Evolutionary conservation across 2,329 filamentous ascomycete genomes (phyloP), one percentile per base, ranked within the genome.

Genomic region (Claviceps capensis): DNA sequence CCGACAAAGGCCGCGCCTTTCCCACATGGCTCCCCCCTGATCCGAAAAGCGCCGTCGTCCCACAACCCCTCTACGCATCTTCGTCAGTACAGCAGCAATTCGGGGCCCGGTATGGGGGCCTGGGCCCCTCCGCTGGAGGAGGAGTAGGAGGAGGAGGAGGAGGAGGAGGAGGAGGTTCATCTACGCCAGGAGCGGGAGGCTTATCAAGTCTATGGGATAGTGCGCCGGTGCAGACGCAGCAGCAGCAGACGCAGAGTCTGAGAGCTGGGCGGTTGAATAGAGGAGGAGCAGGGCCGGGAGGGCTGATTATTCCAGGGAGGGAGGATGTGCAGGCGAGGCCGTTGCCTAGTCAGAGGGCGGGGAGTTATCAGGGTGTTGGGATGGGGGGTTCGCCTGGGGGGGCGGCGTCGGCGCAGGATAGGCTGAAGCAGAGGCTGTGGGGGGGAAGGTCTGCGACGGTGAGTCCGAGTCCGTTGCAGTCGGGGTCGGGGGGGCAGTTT

Each of bases 21-120:
- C 93, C 93, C 1, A 70, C 75, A 59, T 97, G 93, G 91, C 82
- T 97, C 7, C 88, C 90, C 7, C 83, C 87, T 5, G 88, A 95
- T 66, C 90, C 88, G n/a, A 91, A 34, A 88, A 68, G 30, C 30
- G 5, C 30, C 30, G 30, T 16, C 45, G 17, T 77, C 37, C 67
- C 71, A 47, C 72, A 76, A 57, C 66, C 79, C 53, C 65, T 81
- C 55, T 74, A 79, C 67, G 69, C 77, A 57, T 37, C 22, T 23
- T 26, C 48, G 55, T 67, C 71, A 63, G 69, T 4, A 14, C 43
- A 45, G 65, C 63, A 69, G 55, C 67, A 72, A 63, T 69, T 79
- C 61, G 72, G 74, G 61, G 67, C 77, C 58, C 73, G 75, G 61
- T 78, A 81, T 67, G 76, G 76, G 56, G 71, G 70, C 5, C 60